Conservation (phyloP, 2,329 filamentous ascomycete genomes). For the Fusarium pseudocircinatum region DNA sequence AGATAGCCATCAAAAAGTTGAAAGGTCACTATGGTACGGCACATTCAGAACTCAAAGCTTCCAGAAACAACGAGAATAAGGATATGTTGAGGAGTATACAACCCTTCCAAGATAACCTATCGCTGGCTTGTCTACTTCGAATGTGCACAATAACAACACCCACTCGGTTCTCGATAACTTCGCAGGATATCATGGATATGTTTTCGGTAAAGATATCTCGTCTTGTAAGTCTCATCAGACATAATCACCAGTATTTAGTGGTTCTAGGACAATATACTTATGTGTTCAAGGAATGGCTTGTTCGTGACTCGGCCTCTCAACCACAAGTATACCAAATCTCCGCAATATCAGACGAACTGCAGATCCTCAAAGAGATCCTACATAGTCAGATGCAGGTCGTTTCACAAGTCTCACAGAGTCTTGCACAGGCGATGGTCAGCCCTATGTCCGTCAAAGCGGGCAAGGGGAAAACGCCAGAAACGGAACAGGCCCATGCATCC, state of each 20-base stretch:
- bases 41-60: not conserved
- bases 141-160: not conserved
- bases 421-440: not conserved
- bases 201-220: not conserved
- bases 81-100: not conserved
- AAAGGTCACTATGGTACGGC: not conserved
- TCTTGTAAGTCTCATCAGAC: not conserved
- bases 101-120: not conserved
- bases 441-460: not conserved
- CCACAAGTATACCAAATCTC: not conserved
- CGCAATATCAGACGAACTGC: not conserved
- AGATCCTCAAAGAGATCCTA: not conserved
- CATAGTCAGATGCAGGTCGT: not conserved
- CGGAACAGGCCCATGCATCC: not conserved
- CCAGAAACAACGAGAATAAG: not conserved
- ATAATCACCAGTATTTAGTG: not conserved
- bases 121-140: not conserved
- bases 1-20: no score
- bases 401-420: not conserved
- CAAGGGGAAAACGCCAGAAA: accelerated
- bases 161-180: not conserved
- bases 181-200: not conserved
- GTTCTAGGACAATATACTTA: not conserved
- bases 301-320: not conserved
- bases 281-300: not conserved